A percentile compares a stretch with the other conserved stretches of the same genome.
These are phyloP conservation scores for Cercospora sesami DNA, from an alignment of 2,329 filamentous ascomycete species.

Conservation along the genomic window DNA sequence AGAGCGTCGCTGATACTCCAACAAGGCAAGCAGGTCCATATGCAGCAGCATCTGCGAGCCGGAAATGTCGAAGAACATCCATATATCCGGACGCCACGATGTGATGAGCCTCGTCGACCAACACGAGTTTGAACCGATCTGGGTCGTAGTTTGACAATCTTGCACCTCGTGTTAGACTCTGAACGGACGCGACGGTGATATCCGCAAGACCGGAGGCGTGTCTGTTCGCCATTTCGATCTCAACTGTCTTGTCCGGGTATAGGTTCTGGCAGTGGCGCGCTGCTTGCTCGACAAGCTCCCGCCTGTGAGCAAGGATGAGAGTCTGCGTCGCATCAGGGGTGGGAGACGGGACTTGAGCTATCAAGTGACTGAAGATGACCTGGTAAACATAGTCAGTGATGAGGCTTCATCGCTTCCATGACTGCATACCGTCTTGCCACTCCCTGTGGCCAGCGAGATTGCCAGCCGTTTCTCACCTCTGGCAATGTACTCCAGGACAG, in stretches of 20 bases:
- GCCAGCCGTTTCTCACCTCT: constrained; percentile 75
- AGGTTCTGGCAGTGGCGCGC: constrained; percentile 76
- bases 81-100: constrained; percentile 85
- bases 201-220: constrained; percentile 79
- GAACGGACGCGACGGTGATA: constrained; percentile 89
- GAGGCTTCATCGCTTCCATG: constrained; percentile 46
- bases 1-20: constrained; percentile 81
- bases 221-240: constrained; percentile 84
- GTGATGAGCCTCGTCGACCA: constrained; percentile 97
- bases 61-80: constrained; percentile 73
- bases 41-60: constrained; percentile 57
- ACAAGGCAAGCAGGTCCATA: constrained; percentile 61
- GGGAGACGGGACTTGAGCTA: constrained; percentile 67
- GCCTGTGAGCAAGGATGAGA: constrained; percentile 85
- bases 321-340: constrained; percentile 67
- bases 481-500: constrained; percentile 67
- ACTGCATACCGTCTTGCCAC: constrained; percentile 67
- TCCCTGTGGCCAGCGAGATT: constrained; percentile 80
- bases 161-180: constrained; percentile 70
- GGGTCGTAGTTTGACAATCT: constrained; percentile 84
- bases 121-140: constrained; percentile 75
- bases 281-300: constrained; percentile 92
- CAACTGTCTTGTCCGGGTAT: constrained; percentile 78
- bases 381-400: constrained; percentile 38
- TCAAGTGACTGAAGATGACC: constrained; percentile 96